phyloP scores from a whole-genome alignment of 2,329 filamentous ascomycete genomes.

The Pezicula rhizophila region DNA sequence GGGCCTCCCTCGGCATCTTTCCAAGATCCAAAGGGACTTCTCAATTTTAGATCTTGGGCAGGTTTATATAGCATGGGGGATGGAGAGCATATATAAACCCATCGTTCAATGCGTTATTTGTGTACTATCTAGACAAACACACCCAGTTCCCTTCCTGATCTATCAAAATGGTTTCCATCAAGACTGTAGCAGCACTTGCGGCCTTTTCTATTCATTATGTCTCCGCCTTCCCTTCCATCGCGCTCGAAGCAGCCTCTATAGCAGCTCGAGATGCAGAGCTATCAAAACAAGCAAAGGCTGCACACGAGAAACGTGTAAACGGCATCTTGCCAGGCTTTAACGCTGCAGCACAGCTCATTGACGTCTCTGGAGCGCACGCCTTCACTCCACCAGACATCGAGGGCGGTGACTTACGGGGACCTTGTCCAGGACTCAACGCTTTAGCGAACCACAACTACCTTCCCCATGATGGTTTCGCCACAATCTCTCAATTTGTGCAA shows the following conservation, averaged over 20 bases:
- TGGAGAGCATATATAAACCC: too few species aligned
- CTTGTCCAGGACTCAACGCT: conserved; percentile 33
- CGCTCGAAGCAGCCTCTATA: conserved; percentile 6
- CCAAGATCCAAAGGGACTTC: too few species aligned
- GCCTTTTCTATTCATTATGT: conserved; percentile 1
- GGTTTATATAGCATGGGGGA: too few species aligned
- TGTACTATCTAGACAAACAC: too few species aligned
- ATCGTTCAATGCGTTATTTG: too few species aligned
- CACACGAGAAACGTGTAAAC: conserved; percentile 2
- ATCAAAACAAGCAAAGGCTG: conserved; percentile 2
- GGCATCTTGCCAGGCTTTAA: conserved; percentile 7
- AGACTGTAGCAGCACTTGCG: not conserved
- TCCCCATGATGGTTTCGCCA: conserved; percentile 27
- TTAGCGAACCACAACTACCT: conserved; percentile 34
- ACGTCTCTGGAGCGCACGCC: conserved; percentile 2
- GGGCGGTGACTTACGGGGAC: conserved; percentile 31
- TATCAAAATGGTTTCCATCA: too few species aligned
- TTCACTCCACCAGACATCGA: conserved; percentile 29
- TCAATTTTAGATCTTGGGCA: too few species aligned
- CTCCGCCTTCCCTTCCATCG: conserved; percentile 1
- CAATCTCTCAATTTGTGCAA: not conserved
- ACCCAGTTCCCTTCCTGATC: too few species aligned
- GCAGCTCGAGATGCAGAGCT: not conserved
- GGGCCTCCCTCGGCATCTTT: too few species aligned
- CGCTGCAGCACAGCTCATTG: conserved; percentile 7